Conservation (phyloP, 176 grass and related monocot species). For the Poa pratensis region DNA sequence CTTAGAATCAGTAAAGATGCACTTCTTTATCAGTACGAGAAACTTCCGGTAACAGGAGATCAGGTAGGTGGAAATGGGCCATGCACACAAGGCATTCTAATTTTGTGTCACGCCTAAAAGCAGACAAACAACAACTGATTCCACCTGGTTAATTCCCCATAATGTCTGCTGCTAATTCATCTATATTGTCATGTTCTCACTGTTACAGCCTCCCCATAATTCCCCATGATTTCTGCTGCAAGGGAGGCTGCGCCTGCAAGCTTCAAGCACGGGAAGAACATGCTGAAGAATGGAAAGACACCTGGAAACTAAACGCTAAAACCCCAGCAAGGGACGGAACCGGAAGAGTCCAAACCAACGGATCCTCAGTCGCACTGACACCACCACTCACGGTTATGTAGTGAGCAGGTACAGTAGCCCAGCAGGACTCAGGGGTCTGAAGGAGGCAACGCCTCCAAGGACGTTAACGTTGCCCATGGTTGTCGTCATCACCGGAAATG, state of each 20-base stretch:
- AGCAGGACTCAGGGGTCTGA: neutral
- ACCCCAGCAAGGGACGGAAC: neutral
- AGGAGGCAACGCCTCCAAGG: neutral
- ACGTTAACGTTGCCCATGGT: neutral
- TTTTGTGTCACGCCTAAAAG: neutral
- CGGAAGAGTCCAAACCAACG: neutral
- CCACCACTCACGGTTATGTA: neutral
- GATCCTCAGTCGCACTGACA: neutral
- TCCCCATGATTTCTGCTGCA: too few relatives aligned
- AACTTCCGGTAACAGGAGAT: neutral
- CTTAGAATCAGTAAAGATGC: neutral
- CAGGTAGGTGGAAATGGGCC: neutral
- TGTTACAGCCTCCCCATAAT: neutral
- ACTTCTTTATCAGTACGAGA: neutral
- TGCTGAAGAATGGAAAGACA: neutral
- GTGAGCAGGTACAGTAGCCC: neutral
- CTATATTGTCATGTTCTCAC: neutral
- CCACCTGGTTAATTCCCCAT: conserved; percentile 9
- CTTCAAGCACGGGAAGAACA: neutral
- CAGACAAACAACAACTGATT: neutral
- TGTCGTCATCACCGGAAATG: neutral
- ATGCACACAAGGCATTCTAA: neutral
- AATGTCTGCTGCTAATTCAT: neutral
- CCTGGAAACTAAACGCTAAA: neutral
- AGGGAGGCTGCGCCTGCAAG: neutral